phyloP scores from a whole-genome alignment of 2,329 filamentous ascomycete species.

The Myotisia sp. region DNA sequence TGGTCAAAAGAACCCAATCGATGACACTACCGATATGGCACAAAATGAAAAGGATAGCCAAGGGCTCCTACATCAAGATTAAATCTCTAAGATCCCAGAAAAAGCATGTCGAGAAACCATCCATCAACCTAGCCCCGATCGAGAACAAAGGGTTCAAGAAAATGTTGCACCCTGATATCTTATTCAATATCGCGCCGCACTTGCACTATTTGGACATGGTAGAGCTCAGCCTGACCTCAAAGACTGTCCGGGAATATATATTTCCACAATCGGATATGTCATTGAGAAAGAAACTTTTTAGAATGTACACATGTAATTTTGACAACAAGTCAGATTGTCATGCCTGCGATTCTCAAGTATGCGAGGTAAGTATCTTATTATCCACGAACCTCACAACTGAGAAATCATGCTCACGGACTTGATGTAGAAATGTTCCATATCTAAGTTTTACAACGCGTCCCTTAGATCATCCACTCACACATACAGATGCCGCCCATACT shows the following conservation, averaged over 20 bases:
- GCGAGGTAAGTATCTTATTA: not conserved
- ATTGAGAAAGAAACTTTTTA: not conserved
- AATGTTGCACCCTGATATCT: constrained; percentile 3
- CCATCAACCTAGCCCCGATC: not conserved
- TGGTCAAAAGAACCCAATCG: constrained; percentile 1
- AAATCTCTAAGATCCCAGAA: no score
- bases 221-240: constrained; percentile 5
- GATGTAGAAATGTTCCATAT: no score
- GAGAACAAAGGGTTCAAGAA: not conserved
- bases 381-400: not conserved
- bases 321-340: constrained; percentile 1
- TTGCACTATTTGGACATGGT: constrained; percentile 5
- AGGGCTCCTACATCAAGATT: no score
- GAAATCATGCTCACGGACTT: constrained; percentile 30
- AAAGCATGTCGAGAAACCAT: no score
- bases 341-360: constrained; percentile 1
- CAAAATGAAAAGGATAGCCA: no score
- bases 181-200: not conserved
- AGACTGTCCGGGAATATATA: not conserved
- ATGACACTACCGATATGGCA: not conserved
- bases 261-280: constrained; percentile 1
- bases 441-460: no score
- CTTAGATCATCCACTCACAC: no score
- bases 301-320: constrained; percentile 5
- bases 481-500: no score